Evolutionary conservation across 441 rosid species (phyloP).

Genomic region (Eutrema salsugineum): DNA sequence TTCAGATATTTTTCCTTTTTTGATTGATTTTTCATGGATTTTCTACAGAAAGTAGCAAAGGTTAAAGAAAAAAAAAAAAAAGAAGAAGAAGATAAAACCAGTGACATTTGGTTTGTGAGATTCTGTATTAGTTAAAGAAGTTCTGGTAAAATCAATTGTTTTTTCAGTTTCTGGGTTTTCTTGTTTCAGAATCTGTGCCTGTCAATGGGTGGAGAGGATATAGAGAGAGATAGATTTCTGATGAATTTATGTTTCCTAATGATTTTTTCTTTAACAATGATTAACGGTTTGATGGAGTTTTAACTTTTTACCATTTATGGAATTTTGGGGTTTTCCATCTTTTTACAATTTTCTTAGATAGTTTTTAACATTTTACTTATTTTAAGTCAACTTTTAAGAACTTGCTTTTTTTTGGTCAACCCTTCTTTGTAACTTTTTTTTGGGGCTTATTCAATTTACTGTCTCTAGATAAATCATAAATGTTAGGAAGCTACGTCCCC

Average conservation of each 20-base stretch:
- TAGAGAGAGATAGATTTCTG: background rate
- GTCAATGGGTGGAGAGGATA: background rate
- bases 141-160: background rate
- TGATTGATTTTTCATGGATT: background rate
- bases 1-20: constrained; percentile 8
- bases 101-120: constrained; percentile 1
- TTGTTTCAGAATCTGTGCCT: constrained; percentile 17
- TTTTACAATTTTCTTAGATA: background rate
- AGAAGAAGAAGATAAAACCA: background rate
- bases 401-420: background rate
- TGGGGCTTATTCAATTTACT: background rate
- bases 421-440: background rate
- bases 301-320: constrained; percentile 23
- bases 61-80: background rate
- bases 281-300: constrained; percentile 11
- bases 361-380: background rate
- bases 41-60: background rate
- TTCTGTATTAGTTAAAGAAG: background rate
- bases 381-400: constrained; percentile 8
- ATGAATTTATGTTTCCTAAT: background rate
- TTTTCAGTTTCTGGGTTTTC: constrained; percentile 4
- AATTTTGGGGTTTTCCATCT: constrained; percentile 12
- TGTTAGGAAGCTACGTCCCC: constrained; percentile 11
- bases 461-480: background rate
- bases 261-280: constrained; percentile 4